Percentiles rank a stretch among this genome's conserved stretches.
Evolutionary conservation across 2,329 filamentous ascomycete genomes (phyloP).

Genomic region (Talaromyces amestolkiae): DNA sequence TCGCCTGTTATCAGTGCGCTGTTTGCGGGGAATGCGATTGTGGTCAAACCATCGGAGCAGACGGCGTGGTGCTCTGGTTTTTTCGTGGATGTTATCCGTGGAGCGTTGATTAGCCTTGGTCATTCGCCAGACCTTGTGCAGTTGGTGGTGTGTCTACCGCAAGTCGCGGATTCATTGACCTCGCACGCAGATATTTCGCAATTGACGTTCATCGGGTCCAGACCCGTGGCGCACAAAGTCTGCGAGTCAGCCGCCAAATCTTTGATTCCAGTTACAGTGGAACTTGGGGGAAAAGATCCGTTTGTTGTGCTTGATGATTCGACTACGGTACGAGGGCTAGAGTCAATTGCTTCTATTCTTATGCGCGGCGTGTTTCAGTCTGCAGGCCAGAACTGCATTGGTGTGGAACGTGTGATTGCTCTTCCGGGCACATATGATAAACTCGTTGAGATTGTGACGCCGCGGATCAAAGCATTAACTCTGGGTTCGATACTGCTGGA

Average conservation of each 20-base stretch:
- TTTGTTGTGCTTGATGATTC: constrained; percentile 81
- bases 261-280: constrained; percentile 83
- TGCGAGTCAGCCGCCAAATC: constrained; percentile 79
- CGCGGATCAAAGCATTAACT: constrained; percentile 70
- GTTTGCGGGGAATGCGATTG: constrained; percentile 85
- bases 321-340: constrained; percentile 57
- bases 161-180: constrained; percentile 75
- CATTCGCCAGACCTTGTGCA: constrained; percentile 81
- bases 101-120: constrained; percentile 77
- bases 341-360: constrained; percentile 74
- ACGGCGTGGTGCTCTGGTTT: constrained; percentile 89
- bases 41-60: constrained; percentile 93
- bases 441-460: constrained; percentile 68
- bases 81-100: constrained; percentile 74
- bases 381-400: constrained; percentile 95
- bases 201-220: constrained; percentile 93
- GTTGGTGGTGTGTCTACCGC: constrained; percentile 81
- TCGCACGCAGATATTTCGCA: constrained; percentile 81
- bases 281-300: constrained; percentile 93
- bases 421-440: constrained; percentile 71
- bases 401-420: constrained; percentile 88
- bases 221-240: constrained; percentile 81
- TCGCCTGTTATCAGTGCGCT: constrained; percentile 86
- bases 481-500: constrained; percentile 68
- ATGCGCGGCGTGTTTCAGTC: constrained; percentile 94